Conservation (phyloP, 2,329 filamentous ascomycete species). For the Pseudocercospora ulei region DNA sequence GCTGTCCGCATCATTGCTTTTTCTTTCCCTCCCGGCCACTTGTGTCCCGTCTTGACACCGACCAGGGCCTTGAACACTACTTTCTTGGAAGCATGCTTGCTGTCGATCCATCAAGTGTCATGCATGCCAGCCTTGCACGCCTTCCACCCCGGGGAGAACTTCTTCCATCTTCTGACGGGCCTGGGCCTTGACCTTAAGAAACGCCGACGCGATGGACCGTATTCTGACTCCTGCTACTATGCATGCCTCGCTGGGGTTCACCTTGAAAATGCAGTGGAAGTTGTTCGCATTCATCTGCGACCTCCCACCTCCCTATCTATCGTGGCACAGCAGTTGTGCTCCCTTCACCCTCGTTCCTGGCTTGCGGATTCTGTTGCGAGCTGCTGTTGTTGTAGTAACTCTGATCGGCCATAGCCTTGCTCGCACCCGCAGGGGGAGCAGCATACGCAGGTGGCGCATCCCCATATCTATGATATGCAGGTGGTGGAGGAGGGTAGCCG, state of each 20-base stretch:
- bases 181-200: conserved; percentile 8
- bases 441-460: conserved; percentile 33
- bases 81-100: too few relatives aligned
- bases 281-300: too few relatives aligned
- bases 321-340: conserved; percentile 15
- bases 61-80: not conserved
- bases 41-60: too few relatives aligned
- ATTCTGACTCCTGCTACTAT: conserved; percentile 11
- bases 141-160: conserved; percentile 9
- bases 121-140: conserved; percentile 8
- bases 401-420: conserved; percentile 33
- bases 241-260: conserved; percentile 6
- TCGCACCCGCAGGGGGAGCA: conserved; percentile 31
- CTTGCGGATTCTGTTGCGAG: conserved; percentile 9
- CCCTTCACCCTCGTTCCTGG: conserved; percentile 18
- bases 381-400: conserved; percentile 19
- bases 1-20: too few relatives aligned
- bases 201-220: conserved; percentile 9
- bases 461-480: conserved; percentile 31
- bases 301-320: conserved; percentile 9
- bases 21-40: too few relatives aligned
- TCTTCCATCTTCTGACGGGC: conserved; percentile 9
- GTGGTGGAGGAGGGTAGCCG: conserved; percentile 30
- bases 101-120: conserved; percentile 8
- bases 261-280: too few relatives aligned